Evolutionary conservation across 257 asterid genomes (phyloP).

Genomic region (Capsicum rhomboideum): DNA sequence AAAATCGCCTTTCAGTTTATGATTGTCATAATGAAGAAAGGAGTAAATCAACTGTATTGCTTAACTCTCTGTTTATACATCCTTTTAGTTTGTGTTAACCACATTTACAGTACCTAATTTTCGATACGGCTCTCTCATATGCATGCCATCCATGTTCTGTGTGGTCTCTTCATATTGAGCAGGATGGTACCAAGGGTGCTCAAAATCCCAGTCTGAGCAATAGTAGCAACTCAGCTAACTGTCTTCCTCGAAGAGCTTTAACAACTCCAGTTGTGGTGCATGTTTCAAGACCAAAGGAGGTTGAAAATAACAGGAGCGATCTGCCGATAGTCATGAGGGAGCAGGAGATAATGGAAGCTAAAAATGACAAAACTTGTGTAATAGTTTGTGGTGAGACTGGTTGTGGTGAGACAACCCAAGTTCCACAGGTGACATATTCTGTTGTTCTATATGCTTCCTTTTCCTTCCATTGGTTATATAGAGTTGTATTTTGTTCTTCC

Average conservation of each 20-base stretch:
- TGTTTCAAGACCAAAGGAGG: constrained; percentile 69
- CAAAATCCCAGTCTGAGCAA: constrained; percentile 9
- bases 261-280: constrained; percentile 56
- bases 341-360: constrained; percentile 96
- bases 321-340: constrained; percentile 97
- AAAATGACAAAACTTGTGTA: constrained; percentile 52
- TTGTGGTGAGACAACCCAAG: constrained; percentile 98
- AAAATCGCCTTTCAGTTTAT: constrained; percentile 8
- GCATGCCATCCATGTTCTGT: not conserved
- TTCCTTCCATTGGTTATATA: not conserved
- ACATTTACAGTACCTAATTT: not conserved
- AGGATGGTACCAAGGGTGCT: constrained; percentile 29
- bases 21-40: constrained; percentile 16
- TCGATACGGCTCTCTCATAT: not conserved
- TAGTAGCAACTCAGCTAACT: constrained; percentile 13
- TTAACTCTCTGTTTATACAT: not conserved
- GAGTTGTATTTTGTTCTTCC: not conserved
- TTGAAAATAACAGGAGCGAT: constrained; percentile 58
- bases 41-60: constrained; percentile 29
- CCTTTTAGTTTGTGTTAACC: not conserved
- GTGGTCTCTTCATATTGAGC: constrained; percentile 4
- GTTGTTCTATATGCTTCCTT: not conserved
- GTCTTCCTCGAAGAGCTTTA: constrained; percentile 18
- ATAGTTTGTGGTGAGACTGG: constrained; percentile 97
- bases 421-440: constrained; percentile 73